phyloP scores from a whole-genome alignment of 148 eudicot genomes.

The Talinum fruticosum region DNA sequence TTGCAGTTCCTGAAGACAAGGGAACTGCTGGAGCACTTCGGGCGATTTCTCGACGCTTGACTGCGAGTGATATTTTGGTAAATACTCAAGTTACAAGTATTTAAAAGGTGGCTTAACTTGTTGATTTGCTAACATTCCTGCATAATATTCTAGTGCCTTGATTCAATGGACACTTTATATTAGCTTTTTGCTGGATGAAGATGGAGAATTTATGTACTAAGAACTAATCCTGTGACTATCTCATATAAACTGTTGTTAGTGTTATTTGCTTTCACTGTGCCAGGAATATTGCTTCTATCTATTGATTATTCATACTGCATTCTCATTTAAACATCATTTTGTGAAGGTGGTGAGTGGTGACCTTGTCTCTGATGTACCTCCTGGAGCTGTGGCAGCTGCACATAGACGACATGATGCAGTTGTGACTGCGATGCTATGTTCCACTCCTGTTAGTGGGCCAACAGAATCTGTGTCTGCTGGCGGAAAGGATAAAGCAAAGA shows the following conservation, averaged over 20 bases:
- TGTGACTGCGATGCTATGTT: constrained; percentile 86
- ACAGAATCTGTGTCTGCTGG: constrained; percentile 75
- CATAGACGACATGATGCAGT: constrained; percentile 97
- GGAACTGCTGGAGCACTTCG: constrained; percentile 97
- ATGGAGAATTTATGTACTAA: no score
- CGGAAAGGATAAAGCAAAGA: constrained; percentile 91
- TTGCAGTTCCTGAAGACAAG: constrained; percentile 83
- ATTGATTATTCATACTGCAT: neutral
- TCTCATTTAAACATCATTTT: constrained; percentile 3
- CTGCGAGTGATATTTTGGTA: constrained; percentile 91
- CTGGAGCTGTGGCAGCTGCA: constrained; percentile 92
- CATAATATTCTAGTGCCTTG: no score
- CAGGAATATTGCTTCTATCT: no score
- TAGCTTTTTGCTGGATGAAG: no score
- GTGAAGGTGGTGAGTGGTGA: constrained; percentile 93
- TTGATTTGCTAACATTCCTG: neutral
- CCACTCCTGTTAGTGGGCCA: constrained; percentile 83
- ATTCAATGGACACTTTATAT: no score
- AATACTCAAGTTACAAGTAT: neutral
- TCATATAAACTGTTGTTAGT: no score
- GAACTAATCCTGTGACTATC: no score
- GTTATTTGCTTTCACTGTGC: no score
- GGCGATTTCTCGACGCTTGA: constrained; percentile 72
- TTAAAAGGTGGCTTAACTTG: neutral
- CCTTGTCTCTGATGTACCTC: constrained; percentile 90